Percentiles rank a stretch among this genome's conserved stretches.
Evolutionary conservation across 768 basidiomycete species (phyloP).

Genomic region (Hypholoma sublateritium): DNA sequence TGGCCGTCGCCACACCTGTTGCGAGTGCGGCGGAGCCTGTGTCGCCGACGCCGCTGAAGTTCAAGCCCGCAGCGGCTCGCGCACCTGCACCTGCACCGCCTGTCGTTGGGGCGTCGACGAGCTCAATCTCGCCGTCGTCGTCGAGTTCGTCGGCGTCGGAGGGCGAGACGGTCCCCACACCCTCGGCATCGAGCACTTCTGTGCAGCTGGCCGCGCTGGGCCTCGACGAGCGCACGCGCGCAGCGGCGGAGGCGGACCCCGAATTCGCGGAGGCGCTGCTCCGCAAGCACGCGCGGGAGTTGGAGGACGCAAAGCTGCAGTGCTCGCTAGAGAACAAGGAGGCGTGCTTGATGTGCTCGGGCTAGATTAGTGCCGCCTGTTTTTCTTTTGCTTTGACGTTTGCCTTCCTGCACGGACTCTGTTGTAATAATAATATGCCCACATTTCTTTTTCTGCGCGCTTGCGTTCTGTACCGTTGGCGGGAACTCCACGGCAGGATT

Average conservation of each 20-base stretch:
- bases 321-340: slow-evolving; percentile 95
- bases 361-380: slow-evolving; percentile 29
- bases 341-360: slow-evolving; percentile 90
- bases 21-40: slow-evolving; percentile 28
- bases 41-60: slow-evolving; percentile 17
- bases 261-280: slow-evolving; percentile 81
- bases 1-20: too few relatives aligned
- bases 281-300: slow-evolving; percentile 68
- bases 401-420: not conserved
- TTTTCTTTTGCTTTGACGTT: not conserved
- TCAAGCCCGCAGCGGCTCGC: not conserved
- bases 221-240: slow-evolving; percentile 47
- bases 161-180: slow-evolving; percentile 9
- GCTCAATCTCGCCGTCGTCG: slow-evolving; percentile 7
- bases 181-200: slow-evolving; percentile 24
- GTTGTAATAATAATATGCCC: not conserved
- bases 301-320: slow-evolving; percentile 76
- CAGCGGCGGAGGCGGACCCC: slow-evolving; percentile 59
- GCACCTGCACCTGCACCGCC: slow-evolving; percentile 7
- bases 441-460: too few relatives aligned
- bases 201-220: slow-evolving; percentile 34
- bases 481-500: too few relatives aligned
- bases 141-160: slow-evolving; percentile 11
- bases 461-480: too few relatives aligned
- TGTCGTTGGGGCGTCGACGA: slow-evolving; percentile 5